Evolutionary conservation across 768 basidiomycete genomes (phyloP).

Genomic region (Leccinum barrowsii): DNA sequence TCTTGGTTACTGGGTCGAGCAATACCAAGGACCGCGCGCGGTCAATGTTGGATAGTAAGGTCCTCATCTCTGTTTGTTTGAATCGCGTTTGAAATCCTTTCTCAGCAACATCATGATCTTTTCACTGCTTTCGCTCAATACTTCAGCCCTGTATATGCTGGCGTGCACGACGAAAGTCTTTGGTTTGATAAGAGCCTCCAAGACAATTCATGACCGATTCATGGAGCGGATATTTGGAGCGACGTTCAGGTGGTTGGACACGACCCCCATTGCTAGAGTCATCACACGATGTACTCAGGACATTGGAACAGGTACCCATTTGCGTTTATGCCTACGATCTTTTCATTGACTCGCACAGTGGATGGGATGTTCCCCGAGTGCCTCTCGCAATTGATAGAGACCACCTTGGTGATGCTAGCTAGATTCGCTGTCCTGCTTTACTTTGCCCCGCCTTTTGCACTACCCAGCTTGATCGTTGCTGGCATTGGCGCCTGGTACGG

Average conservation of each 20-base stretch:
- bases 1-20: constrained; percentile 32
- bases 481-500: constrained; percentile 33
- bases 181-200: constrained; percentile 51
- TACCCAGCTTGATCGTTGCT: constrained; percentile 24
- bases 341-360: constrained; percentile 5
- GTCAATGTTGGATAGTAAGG: constrained; percentile 35
- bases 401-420: constrained; percentile 4
- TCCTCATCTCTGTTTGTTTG: neutral
- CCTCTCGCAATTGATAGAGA: neutral
- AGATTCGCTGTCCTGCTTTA: neutral
- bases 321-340: neutral
- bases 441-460: constrained; percentile 19
- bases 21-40: constrained; percentile 25
- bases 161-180: constrained; percentile 39
- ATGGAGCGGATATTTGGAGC: constrained; percentile 53
- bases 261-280: constrained; percentile 28
- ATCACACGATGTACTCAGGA: constrained; percentile 44
- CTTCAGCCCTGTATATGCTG: constrained; percentile 31
- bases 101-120: constrained; percentile 50
- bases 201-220: constrained; percentile 49
- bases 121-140: constrained; percentile 32
- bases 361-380: constrained; percentile 3
- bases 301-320: constrained; percentile 32
- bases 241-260: constrained; percentile 59
- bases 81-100: neutral